Conservation (phyloP, 805 yeast species). For the Ogataea nitratoaversa region DNA sequence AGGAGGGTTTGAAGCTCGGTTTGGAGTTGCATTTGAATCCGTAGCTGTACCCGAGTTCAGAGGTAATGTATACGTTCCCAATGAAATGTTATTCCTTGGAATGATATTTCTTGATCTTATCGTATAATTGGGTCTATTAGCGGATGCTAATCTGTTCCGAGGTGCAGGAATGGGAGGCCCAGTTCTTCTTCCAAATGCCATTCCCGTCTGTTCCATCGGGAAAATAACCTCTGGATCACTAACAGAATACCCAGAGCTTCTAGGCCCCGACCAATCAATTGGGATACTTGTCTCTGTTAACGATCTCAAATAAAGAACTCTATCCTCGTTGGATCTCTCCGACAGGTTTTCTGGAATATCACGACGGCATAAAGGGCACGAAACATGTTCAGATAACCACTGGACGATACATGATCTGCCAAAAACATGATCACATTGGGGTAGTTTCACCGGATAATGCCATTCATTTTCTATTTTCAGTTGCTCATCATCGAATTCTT, state of each 20-base stretch:
- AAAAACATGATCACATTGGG: constrained; percentile 74
- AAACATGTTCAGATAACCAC: constrained; percentile 67
- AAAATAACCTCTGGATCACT: constrained; percentile 27
- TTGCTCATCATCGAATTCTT: constrained; percentile 10
- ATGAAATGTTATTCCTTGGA: too few relatives aligned
- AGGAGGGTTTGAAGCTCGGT: too few relatives aligned
- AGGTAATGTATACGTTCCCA: too few relatives aligned
- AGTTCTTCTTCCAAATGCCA: constrained; percentile 24
- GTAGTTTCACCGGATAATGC: constrained; percentile 67
- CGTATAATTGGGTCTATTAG: too few relatives aligned
- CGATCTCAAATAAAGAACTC: constrained; percentile 26
- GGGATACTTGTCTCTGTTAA: constrained; percentile 29
- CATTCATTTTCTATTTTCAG: constrained; percentile 15
- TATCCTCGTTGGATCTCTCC: constrained; percentile 9
- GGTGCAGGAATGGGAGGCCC: constrained; percentile 16
- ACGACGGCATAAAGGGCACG: constrained; percentile 83
- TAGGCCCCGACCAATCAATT: constrained; percentile 27
- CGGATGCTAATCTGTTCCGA: too few relatives aligned
- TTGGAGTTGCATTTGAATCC: too few relatives aligned
- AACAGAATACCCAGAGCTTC: constrained; percentile 13
- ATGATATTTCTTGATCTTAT: too few relatives aligned
- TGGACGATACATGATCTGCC: constrained; percentile 74
- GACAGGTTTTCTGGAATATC: constrained; percentile 33
- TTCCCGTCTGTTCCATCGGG: constrained; percentile 25
- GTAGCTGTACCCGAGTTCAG: too few relatives aligned